Evolutionary conservation across 352 stramenopile genomes (phyloP).

Genomic region (Halophytophthora polymorphica): DNA sequence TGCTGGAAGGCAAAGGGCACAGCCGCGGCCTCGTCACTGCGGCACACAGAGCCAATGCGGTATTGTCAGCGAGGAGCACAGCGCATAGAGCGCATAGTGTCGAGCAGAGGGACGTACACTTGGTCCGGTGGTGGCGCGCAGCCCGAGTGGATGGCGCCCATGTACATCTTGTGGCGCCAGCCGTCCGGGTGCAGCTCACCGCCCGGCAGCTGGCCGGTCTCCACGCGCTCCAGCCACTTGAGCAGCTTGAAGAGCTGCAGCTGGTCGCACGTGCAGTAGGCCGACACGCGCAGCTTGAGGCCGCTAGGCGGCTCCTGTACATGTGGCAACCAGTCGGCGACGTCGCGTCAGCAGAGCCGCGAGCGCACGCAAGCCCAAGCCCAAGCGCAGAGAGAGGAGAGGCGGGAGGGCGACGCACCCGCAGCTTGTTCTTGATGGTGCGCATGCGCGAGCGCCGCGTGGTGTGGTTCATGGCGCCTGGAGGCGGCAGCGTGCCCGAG

Average conservation of each 20-base stretch:
- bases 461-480: constrained; percentile 57
- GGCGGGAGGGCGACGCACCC: too few species aligned
- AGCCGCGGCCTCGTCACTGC: constrained; percentile 12
- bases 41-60: constrained; percentile 5
- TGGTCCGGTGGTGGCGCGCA: constrained; percentile 46
- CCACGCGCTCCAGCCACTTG: constrained; percentile 82
- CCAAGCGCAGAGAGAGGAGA: too few species aligned
- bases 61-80: too few species aligned
- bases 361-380: background rate
- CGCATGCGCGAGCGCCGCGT: constrained; percentile 79
- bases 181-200: constrained; percentile 76
- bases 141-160: constrained; percentile 80
- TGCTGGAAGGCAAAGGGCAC: constrained; percentile 50
- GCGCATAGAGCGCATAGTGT: background rate
- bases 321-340: background rate
- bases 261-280: constrained; percentile 85
- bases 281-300: constrained; percentile 78
- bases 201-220: constrained; percentile 71
- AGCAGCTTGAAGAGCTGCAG: constrained; percentile 84
- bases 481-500: constrained; percentile 31
- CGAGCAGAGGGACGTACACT: constrained; percentile 21
- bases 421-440: constrained; percentile 80
- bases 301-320: constrained; percentile 50
- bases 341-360: too few species aligned
- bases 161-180: constrained; percentile 86